Evolutionary conservation across 192 early-diverging fungal genomes (phyloP).

Genomic region (Coemansia sp.): DNA sequence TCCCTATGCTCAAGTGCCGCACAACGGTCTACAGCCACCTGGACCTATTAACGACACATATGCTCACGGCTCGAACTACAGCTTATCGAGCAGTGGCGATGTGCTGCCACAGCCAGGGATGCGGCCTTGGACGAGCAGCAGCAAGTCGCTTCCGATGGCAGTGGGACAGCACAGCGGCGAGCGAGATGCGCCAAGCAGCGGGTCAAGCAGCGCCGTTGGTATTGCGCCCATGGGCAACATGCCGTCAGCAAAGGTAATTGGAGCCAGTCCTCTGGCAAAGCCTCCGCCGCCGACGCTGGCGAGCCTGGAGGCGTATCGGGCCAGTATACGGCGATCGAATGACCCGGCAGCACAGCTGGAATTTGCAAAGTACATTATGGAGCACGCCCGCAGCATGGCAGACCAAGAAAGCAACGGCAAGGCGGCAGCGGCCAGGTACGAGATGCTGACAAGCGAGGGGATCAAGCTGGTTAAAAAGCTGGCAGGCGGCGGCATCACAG

Average conservation of each 20-base stretch:
- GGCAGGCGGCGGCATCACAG: slow-evolving; percentile 63
- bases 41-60: background rate
- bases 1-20: slow-evolving; percentile 5
- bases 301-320: slow-evolving; percentile 48
- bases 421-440: slow-evolving; percentile 69
- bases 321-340: slow-evolving; percentile 55
- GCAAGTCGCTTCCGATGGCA: slow-evolving; percentile 39
- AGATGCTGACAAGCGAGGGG: slow-evolving; percentile 75
- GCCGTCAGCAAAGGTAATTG: slow-evolving; percentile 27
- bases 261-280: slow-evolving; percentile 21
- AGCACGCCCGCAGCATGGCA: slow-evolving; percentile 68
- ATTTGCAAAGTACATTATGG: slow-evolving; percentile 87
- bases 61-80: slow-evolving; percentile 19
- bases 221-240: slow-evolving; percentile 34
- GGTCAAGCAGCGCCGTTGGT: slow-evolving; percentile 43
- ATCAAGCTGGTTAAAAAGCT: slow-evolving; percentile 87
- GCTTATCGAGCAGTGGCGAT: slow-evolving; percentile 38
- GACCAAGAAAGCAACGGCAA: slow-evolving; percentile 69
- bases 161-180: slow-evolving; percentile 22
- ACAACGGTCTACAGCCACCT: background rate
- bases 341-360: slow-evolving; percentile 79
- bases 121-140: slow-evolving; percentile 51
- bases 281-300: slow-evolving; percentile 43
- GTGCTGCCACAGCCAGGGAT: slow-evolving; percentile 25
- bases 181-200: slow-evolving; percentile 42